Percentiles rank a stretch among this genome's conserved stretches.
phyloP scores from a whole-genome alignment of 164 flowering plant species.

The Sextonia rubra region DNA sequence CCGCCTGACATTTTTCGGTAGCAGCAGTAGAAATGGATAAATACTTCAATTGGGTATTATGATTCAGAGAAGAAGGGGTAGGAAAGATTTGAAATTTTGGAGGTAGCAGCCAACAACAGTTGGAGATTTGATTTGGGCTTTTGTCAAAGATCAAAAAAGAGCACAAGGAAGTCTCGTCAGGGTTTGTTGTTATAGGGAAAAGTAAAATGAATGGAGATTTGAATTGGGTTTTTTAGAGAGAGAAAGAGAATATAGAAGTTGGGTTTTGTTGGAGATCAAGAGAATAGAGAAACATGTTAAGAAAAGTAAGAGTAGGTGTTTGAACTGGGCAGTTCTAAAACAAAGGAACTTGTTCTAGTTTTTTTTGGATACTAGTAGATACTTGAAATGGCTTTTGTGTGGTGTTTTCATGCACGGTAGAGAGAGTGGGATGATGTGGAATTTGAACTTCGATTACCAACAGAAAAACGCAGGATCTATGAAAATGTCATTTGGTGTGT shows the following conservation, averaged over 20 bases:
- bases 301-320: not conserved
- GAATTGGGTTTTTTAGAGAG: not conserved
- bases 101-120: not conserved
- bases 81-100: not conserved
- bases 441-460: not conserved
- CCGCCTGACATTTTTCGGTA: conserved; percentile 52
- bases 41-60: not conserved
- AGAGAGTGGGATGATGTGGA: no score
- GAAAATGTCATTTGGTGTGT: no score
- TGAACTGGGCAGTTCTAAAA: not conserved
- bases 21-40: not conserved
- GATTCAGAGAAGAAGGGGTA: not conserved
- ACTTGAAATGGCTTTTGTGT: no score
- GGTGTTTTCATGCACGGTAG: no score
- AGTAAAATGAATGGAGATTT: not conserved
- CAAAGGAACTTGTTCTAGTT: no score
- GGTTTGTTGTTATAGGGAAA: not conserved
- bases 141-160: not conserved
- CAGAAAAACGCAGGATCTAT: no score
- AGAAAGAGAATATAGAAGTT: not conserved
- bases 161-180: not conserved
- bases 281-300: not conserved
- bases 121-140: not conserved
- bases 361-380: no score
- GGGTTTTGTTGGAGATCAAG: not conserved